These are phyloP conservation scores for Stemphylium vesicarium DNA, from an alignment of 2,329 filamentous ascomycete genomes.

Conservation along the genomic window DNA sequence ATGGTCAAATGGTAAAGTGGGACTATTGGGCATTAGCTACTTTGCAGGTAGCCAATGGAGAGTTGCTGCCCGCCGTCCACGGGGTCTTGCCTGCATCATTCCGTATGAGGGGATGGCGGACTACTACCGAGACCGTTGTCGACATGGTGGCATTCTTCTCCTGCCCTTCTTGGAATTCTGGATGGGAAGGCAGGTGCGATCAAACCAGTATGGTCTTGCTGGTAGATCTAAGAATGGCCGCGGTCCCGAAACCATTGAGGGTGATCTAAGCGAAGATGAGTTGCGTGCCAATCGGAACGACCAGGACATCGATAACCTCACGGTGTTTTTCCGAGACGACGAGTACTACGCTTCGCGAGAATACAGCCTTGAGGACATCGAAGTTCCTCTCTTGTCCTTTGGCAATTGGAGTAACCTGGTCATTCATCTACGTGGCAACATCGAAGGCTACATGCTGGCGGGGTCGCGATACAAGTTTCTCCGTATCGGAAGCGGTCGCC, in stretches of 20 bases:
- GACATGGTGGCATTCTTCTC: not conserved
- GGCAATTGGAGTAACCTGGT: not conserved
- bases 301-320: not conserved
- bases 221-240: not conserved
- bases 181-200: too few species aligned
- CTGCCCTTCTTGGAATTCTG: too few species aligned
- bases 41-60: slow-evolving; percentile 60
- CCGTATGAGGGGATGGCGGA: not conserved
- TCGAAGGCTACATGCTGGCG: not conserved
- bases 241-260: not conserved
- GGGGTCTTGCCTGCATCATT: slow-evolving; percentile 49
- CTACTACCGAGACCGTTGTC: not conserved
- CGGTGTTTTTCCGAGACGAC: not conserved
- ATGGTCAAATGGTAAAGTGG: slow-evolving; percentile 57
- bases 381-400: not conserved
- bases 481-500: not conserved
- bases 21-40: slow-evolving; percentile 56
- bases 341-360: not conserved
- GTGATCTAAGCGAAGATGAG: not conserved
- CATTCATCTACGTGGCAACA: not conserved
- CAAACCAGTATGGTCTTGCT: too few species aligned
- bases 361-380: not conserved
- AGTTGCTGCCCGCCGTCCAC: slow-evolving; percentile 57
- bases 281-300: too few species aligned
- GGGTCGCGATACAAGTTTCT: not conserved